Percentiles rank a stretch among this genome's conserved stretches.
These are phyloP conservation scores for Phaffia tasmanica DNA, from an alignment of 768 basidiomycete species.

Conservation along the genomic window DNA sequence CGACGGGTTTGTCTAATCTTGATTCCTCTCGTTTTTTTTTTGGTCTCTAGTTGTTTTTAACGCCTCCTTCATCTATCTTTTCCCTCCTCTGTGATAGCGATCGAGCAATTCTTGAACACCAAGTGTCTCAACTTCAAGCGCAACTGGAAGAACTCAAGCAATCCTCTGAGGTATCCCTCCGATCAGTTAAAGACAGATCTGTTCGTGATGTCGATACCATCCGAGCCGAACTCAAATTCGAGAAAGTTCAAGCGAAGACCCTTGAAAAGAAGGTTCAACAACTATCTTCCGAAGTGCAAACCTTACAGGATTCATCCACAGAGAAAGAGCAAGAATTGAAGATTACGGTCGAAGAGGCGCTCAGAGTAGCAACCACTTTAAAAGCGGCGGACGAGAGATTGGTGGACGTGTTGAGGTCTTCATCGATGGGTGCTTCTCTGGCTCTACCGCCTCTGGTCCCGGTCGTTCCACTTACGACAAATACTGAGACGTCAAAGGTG, in stretches of 20 bases:
- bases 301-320: neutral
- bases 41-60: neutral
- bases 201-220: conserved; percentile 19
- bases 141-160: neutral
- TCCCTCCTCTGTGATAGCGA: conserved; percentile 5
- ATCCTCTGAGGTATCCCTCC: conserved; percentile 2
- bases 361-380: conserved; percentile 8
- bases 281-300: conserved; percentile 7
- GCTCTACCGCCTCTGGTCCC: neutral
- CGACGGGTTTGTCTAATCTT: conserved; percentile 14
- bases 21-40: neutral
- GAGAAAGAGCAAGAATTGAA: conserved; percentile 17
- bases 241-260: conserved; percentile 6
- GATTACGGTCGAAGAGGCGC: conserved; percentile 4
- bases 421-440: conserved; percentile 17
- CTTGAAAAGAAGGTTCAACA: neutral
- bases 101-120: conserved; percentile 25
- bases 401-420: conserved; percentile 12
- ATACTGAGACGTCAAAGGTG: neutral
- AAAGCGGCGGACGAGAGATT: conserved; percentile 22
- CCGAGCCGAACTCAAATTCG: conserved; percentile 21
- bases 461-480: neutral
- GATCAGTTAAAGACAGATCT: conserved; percentile 5
- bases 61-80: neutral
- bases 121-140: conserved; percentile 11